phyloP scores from a whole-genome alignment of 2,329 filamentous ascomycete genomes.

The Emmonsiellopsis sp. region DNA sequence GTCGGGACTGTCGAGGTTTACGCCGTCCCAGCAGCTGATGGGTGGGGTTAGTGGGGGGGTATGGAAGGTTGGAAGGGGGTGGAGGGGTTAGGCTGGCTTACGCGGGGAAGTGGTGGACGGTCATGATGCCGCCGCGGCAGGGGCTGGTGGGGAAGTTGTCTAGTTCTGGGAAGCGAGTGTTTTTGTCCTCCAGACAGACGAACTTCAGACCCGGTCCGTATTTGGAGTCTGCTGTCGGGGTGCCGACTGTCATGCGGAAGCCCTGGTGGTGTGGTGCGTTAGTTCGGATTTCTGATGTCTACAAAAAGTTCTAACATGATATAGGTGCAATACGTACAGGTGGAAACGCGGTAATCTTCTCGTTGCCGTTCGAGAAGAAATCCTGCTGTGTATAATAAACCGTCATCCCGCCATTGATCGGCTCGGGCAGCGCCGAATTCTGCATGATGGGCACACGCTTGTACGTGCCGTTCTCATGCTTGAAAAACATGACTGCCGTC shows the following conservation, averaged over 20 bases:
- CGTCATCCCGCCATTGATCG: neutral
- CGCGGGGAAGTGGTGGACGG: neutral
- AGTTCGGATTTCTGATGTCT: too few relatives aligned
- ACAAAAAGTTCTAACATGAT: neutral
- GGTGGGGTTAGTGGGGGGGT: slow-evolving; percentile 4
- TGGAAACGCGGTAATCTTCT: neutral
- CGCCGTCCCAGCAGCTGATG: slow-evolving; percentile 22
- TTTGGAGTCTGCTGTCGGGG: neutral
- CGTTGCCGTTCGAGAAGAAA: neutral
- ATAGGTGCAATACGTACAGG: neutral
- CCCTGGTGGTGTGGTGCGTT: neutral
- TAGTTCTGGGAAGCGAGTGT: neutral
- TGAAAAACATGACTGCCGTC: slow-evolving; percentile 41
- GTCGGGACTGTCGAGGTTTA: slow-evolving; percentile 20
- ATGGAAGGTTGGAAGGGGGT: slow-evolving; percentile 5
- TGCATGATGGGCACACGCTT: slow-evolving; percentile 34
- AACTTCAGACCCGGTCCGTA: too few relatives aligned
- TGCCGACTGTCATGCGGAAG: neutral
- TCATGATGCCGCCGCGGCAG: neutral
- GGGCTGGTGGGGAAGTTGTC: neutral
- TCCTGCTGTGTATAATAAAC: neutral
- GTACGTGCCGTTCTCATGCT: slow-evolving; percentile 36
- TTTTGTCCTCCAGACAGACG: too few relatives aligned
- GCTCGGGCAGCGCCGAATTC: neutral
- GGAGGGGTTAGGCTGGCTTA: neutral